phyloP scores from a whole-genome alignment of 1,284 basidiomycete genomes.

The Fomitopsis betulina region DNA sequence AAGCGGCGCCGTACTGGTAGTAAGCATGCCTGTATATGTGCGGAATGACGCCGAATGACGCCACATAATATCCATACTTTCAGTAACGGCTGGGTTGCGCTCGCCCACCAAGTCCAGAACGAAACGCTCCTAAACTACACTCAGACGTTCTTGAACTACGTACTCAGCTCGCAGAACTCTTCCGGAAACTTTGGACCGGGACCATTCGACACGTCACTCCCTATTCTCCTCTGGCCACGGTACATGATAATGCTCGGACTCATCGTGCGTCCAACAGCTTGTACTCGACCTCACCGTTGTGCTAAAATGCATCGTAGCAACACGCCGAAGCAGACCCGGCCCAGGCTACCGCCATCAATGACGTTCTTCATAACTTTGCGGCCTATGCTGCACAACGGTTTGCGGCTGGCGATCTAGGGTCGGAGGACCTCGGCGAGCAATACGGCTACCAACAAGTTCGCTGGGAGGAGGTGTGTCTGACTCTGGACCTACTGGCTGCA shows the following conservation, averaged over 20 bases:
- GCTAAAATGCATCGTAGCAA: neutral
- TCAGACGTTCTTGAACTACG: slow-evolving; percentile 2
- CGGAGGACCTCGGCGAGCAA: slow-evolving; percentile 1
- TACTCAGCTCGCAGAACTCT: slow-evolving; percentile 1
- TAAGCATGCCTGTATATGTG: neutral
- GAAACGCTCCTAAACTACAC: slow-evolving; percentile 1
- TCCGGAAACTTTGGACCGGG: slow-evolving; percentile 5
- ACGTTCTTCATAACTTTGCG: slow-evolving; percentile 4
- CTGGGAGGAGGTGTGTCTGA: slow-evolving; percentile 3
- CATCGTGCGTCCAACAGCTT: neutral
- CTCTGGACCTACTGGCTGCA: too few species aligned
- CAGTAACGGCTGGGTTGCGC: slow-evolving; percentile 8
- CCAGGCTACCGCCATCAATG: neutral
- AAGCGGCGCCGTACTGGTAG: slow-evolving; percentile 8
- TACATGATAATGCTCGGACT: slow-evolving; percentile 7
- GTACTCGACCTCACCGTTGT: neutral
- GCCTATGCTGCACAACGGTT: slow-evolving; percentile 2
- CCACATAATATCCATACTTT: neutral
- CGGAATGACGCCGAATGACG: neutral
- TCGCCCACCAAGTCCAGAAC: slow-evolving; percentile 4
- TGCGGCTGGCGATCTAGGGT: slow-evolving; percentile 3
- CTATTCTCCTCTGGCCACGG: slow-evolving; percentile 3
- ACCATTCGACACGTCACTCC: slow-evolving; percentile 4
- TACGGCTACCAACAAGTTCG: slow-evolving; percentile 7
- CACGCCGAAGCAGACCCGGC: slow-evolving; percentile 5